Percentiles rank a stretch among this genome's conserved stretches.
Evolutionary conservation across 352 stramenopile genomes (phyloP).

Genomic region (Phytophthora idaei): DNA sequence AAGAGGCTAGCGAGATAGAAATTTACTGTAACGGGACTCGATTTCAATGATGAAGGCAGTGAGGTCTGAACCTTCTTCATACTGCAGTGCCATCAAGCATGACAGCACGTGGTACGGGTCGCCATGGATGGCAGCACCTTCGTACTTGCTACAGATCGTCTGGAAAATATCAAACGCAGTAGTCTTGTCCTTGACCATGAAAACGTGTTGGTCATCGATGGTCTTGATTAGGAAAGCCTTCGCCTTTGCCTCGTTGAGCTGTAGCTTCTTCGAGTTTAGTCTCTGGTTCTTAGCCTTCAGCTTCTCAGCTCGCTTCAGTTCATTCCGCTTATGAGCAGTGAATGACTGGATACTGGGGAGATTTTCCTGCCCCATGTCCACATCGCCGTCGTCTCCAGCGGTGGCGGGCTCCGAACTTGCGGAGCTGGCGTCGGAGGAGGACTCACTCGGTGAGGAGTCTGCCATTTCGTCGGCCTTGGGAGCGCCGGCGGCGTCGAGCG

Average conservation of each 20-base stretch:
- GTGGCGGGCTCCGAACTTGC: neutral
- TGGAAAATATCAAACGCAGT: neutral
- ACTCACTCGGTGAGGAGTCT: slow-evolving; percentile 1
- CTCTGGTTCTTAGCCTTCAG: neutral
- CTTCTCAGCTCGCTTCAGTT: neutral
- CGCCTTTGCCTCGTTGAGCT: neutral
- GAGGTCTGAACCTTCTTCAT: neutral
- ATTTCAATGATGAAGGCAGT: slow-evolving; percentile 4
- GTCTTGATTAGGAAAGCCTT: slow-evolving; percentile 9
- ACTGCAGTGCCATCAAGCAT: slow-evolving; percentile 4
- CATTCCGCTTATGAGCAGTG: slow-evolving; percentile 1
- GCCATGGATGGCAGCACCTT: neutral
- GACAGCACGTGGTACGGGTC: slow-evolving; percentile 8
- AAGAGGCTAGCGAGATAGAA: no score
- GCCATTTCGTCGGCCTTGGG: no score
- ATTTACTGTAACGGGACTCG: no score
- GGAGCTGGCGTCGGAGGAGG: neutral
- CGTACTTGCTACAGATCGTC: slow-evolving; percentile 6
- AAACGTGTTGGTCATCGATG: slow-evolving; percentile 8
- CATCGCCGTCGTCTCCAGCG: neutral
- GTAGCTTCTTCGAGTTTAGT: neutral
- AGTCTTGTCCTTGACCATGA: slow-evolving; percentile 6
- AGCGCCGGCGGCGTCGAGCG: no score
- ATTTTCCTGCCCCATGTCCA: neutral
- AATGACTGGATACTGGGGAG: neutral